A percentile compares a stretch with the other conserved stretches of the same genome.
Conservation (phyloP, 2,329 filamentous ascomycete species). For the Fusarium sp. region DNA sequence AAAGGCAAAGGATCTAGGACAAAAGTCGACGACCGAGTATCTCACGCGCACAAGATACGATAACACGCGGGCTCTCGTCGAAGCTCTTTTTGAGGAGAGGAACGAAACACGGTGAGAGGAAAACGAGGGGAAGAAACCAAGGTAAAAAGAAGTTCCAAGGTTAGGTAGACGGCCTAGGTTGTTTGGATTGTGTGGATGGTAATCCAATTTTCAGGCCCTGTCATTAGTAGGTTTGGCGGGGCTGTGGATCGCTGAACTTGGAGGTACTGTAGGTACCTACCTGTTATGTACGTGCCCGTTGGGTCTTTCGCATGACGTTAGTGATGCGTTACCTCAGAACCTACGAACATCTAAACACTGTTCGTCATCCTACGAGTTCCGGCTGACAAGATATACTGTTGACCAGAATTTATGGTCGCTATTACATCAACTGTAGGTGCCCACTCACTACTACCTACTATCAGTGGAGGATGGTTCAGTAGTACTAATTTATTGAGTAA, state of each 20-base stretch:
- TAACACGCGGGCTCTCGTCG: constrained; percentile 40
- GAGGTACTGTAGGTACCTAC: neutral
- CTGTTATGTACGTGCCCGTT: constrained; percentile 6
- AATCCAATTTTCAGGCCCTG: constrained; percentile 39
- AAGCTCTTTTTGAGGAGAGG: constrained; percentile 35
- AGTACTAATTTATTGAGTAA: neutral
- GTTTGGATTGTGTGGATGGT: constrained; percentile 35
- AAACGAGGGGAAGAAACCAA: constrained; percentile 23
- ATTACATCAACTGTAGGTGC: neutral
- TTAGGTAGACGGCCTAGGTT: constrained; percentile 7
- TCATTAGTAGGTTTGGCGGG: constrained; percentile 37
- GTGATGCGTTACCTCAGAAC: neutral
- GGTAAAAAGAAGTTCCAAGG: constrained; percentile 34
- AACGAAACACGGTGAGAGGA: constrained; percentile 21
- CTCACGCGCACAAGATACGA: constrained; percentile 38
- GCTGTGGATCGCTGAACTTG: constrained; percentile 39
- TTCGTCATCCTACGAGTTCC: neutral
- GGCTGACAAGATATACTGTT: neutral
- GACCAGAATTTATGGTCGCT: neutral
- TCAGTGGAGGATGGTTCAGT: neutral
- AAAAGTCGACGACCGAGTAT: constrained; percentile 17
- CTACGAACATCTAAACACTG: neutral
- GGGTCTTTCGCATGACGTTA: constrained; percentile 19
- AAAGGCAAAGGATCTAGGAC: neutral
- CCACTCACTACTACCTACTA: neutral